These are phyloP conservation scores for Heracleum sosnowskyi DNA, from an alignment of 129 eudicot genomes.

Conservation along the genomic window DNA sequence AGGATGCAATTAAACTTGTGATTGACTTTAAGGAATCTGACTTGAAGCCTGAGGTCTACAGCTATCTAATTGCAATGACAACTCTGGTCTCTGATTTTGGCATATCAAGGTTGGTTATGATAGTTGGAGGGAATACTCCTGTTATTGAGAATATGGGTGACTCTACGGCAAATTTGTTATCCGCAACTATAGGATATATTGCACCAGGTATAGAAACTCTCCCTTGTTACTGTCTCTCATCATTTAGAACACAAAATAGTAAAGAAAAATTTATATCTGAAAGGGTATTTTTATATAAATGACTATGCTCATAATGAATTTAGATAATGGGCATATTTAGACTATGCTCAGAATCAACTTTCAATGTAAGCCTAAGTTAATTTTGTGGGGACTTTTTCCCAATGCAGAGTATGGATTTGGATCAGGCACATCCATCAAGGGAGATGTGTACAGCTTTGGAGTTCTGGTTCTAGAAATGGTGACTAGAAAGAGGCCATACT, in stretches of 20 bases:
- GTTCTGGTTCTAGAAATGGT: slow-evolving; percentile 55
- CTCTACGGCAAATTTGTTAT: slow-evolving; percentile 40
- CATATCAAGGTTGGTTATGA: slow-evolving; percentile 44
- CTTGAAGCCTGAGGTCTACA: slow-evolving; percentile 75
- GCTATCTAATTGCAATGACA: slow-evolving; percentile 78
- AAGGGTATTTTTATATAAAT: neutral
- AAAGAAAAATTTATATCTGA: neutral
- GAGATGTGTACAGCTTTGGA: slow-evolving; percentile 60
- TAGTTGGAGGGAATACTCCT: slow-evolving; percentile 25
- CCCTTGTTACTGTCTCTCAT: neutral
- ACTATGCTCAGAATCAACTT: too few relatives aligned
- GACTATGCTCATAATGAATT: too few relatives aligned
- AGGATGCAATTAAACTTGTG: slow-evolving; percentile 67
- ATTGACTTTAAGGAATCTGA: slow-evolving; percentile 57
- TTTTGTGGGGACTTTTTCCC: neutral
- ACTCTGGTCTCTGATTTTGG: slow-evolving; percentile 66
- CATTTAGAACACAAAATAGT: neutral
- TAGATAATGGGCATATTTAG: neutral
- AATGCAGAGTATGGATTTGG: slow-evolving; percentile 51
- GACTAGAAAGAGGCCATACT: slow-evolving; percentile 49
- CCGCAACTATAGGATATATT: slow-evolving; percentile 61
- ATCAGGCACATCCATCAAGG: slow-evolving; percentile 39
- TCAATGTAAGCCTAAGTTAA: neutral
- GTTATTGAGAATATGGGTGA: slow-evolving; percentile 31
- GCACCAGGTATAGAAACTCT: slow-evolving; percentile 45